Percentiles rank a stretch among this genome's conserved stretches.
These are phyloP conservation scores for Lolium rigidum DNA, from an alignment of 176 grass and related monocot species.

Conservation along the genomic window DNA sequence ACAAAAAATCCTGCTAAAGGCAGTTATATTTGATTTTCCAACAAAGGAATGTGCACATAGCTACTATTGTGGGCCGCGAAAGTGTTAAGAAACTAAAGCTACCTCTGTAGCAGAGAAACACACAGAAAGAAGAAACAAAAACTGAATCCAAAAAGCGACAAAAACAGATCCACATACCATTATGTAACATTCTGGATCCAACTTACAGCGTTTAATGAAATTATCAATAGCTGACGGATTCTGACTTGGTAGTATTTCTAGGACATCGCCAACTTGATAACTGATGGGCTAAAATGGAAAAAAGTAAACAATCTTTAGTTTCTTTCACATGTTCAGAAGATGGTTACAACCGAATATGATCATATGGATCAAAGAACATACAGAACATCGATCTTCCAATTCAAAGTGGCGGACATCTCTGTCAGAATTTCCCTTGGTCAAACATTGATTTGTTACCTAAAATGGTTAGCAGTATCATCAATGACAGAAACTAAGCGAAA, in stretches of 20 bases:
- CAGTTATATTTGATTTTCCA: not conserved
- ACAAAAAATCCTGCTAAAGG: not conserved
- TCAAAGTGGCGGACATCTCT: constrained; percentile 87
- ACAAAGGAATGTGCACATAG: constrained; percentile 1
- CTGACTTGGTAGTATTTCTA: constrained; percentile 81
- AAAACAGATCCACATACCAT: constrained; percentile 62
- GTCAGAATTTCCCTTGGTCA: constrained; percentile 60
- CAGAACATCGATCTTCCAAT: constrained; percentile 65
- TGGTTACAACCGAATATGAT: constrained; percentile 9
- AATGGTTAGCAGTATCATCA: constrained; percentile 23
- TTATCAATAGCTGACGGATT: constrained; percentile 67
- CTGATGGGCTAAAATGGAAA: constrained; percentile 56
- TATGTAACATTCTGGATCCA: constrained; percentile 87
- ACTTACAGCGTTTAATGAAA: constrained; percentile 81
- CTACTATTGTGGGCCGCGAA: not conserved
- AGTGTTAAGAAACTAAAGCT: constrained; percentile 1
- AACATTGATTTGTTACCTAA: constrained; percentile 52
- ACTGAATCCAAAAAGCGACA: constrained; percentile 11
- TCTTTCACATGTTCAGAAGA: not conserved
- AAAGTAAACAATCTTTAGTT: constrained; percentile 1
- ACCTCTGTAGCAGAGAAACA: not conserved
- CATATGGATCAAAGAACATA: constrained; percentile 48
- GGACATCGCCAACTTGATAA: constrained; percentile 71
- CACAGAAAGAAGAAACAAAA: not conserved
- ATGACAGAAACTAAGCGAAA: constrained; percentile 22